Percentiles rank a stretch among this genome's conserved stretches.
These are phyloP conservation scores for Taphrina pruni DNA, from an alignment of 1,139 yeast species.

Conservation along the genomic window DNA sequence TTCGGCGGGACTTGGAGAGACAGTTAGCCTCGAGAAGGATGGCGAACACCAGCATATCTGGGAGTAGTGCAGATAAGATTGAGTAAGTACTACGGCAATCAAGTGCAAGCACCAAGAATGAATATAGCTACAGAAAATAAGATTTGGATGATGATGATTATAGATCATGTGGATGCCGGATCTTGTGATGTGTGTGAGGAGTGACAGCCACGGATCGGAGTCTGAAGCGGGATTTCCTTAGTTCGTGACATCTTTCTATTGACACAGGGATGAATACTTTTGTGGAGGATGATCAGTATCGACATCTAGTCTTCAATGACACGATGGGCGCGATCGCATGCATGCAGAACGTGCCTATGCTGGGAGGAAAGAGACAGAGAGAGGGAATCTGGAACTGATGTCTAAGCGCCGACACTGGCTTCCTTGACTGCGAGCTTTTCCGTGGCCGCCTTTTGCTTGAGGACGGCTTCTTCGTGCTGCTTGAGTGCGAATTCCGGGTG, in stretches of 20 bases:
- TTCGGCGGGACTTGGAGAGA: background rate
- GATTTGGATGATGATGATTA: background rate
- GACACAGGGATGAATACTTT: too few species aligned
- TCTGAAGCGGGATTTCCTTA: too few species aligned
- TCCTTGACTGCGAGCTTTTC: slow-evolving; percentile 37
- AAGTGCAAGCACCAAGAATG: background rate
- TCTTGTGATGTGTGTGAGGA: too few species aligned
- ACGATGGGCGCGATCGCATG: too few species aligned
- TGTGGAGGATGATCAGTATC: too few species aligned
- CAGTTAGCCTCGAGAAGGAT: background rate
- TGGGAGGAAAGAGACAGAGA: too few species aligned
- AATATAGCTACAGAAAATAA: slow-evolving; percentile 5
- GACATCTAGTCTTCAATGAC: too few species aligned
- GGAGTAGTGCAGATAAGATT: slow-evolving; percentile 1
- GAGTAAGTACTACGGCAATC: background rate
- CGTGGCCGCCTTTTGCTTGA: slow-evolving; percentile 25
- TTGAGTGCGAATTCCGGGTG: slow-evolving; percentile 26
- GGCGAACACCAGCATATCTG: background rate
- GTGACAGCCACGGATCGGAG: too few species aligned
- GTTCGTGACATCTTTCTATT: too few species aligned
- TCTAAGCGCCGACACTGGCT: slow-evolving; percentile 37
- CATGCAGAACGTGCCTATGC: too few species aligned
- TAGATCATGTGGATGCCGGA: background rate
- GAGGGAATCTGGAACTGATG: too few species aligned
- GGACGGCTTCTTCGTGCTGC: slow-evolving; percentile 32